Base-by-base conservation (phyloP, 2,329 filamentous ascomycete species). In the Exophiala sp. region DNA sequence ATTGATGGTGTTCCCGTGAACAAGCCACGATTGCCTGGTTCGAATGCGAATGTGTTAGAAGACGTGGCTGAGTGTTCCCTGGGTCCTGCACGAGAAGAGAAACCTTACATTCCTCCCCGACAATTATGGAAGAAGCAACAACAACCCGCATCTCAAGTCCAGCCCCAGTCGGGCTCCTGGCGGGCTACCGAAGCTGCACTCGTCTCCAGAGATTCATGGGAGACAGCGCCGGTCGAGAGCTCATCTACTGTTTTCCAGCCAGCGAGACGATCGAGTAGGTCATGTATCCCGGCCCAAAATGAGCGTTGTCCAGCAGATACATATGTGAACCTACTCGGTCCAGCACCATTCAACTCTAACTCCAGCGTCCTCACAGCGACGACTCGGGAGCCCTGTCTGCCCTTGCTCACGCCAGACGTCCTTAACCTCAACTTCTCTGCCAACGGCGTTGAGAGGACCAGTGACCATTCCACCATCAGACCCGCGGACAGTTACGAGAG, bases 281-380 rank as follows among this genome's bases (percentile, higher is more conserved):
- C 11, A 6, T n/a, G 9, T n/a, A 34, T 34, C 30, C 30, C 30
- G 6, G 13, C 16, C n/a, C 29, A 37, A n/a, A 21, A 32, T 2
- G 24, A 22, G 34, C 39, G 16, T 40, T 23, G 32, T 43, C 39
- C 48, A n/a, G 52, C 52, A 14, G 41, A 55, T 11, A 48, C 52
- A 10, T 55, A 55, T 37, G 49, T 38, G 7, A 35, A 51, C 14
- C 35, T 55, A 11, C 13, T 55, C 16, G 34, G 27, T n/a, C 7
- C 39, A 1, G 14, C 48, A 19, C 38, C 48, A 11, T 47, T 51
- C 23, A 10, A 29, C n/a, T n/a, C n/a, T n/a, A n/a, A n/a, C n/a
- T n/a, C n/a, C n/a, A n/a, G n/a, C n/a, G n/a, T n/a, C n/a, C n/a
- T n/a, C n/a, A n/a, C n/a, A n/a, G n/a, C n/a, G n/a, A n/a, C n/a